Evolutionary conservation across 768 basidiomycete genomes (phyloP).

Genomic region (Fibroporia radiculosa): DNA sequence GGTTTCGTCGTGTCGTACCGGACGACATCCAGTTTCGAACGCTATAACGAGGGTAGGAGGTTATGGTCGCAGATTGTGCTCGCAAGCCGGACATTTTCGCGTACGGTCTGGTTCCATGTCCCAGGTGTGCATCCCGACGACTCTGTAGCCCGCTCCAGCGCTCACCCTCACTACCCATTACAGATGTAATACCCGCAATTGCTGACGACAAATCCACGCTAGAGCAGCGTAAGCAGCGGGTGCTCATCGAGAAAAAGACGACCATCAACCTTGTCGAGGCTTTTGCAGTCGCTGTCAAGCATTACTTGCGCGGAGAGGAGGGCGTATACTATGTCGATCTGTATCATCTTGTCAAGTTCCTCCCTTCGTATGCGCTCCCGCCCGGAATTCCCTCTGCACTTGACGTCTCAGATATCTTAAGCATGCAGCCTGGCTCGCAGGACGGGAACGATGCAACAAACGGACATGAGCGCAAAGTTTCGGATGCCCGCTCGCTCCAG

Average conservation of each 20-base stretch:
- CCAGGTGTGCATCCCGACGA: slow-evolving; percentile 31
- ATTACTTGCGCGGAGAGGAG: slow-evolving; percentile 56
- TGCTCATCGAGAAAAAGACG: slow-evolving; percentile 61
- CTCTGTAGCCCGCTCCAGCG: not conserved
- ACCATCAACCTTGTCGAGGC: slow-evolving; percentile 61
- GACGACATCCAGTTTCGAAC: slow-evolving; percentile 65
- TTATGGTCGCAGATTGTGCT: slow-evolving; percentile 66
- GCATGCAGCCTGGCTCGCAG: not conserved
- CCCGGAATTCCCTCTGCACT: slow-evolving; percentile 36
- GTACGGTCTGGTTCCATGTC: slow-evolving; percentile 64
- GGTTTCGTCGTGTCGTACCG: slow-evolving; percentile 71
- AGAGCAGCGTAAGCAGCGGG: slow-evolving; percentile 36
- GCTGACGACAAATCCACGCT: slow-evolving; percentile 9
- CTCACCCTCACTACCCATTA: not conserved
- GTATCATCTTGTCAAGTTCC: slow-evolving; percentile 63
- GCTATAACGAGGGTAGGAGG: slow-evolving; percentile 68
- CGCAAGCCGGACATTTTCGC: slow-evolving; percentile 45
- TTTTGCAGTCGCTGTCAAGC: slow-evolving; percentile 58
- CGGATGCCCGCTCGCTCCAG: slow-evolving; percentile 6
- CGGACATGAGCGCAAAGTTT: not conserved
- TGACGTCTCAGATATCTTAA: slow-evolving; percentile 18
- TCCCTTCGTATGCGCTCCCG: slow-evolving; percentile 58
- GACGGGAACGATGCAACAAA: slow-evolving; percentile 1
- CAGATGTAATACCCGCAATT: slow-evolving; percentile 21
- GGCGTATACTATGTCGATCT: slow-evolving; percentile 38